Conservation (phyloP, 306 rosid species). For the Biancaea sappan region DNA sequence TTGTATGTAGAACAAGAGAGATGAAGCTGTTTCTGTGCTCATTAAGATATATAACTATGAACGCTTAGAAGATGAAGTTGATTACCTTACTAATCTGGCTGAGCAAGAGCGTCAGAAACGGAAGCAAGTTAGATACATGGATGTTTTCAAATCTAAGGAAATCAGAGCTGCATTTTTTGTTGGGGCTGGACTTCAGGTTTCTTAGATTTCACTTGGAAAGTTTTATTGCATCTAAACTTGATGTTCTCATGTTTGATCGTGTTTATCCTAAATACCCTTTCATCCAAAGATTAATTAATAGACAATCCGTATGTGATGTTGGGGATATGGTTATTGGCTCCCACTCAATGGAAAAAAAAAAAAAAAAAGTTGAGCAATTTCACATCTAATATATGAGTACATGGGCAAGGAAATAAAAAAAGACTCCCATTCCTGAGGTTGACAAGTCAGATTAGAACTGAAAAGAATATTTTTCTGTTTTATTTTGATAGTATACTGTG, state of each 20-base stretch:
- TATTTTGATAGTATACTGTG: not conserved
- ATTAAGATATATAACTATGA: constrained; percentile 12
- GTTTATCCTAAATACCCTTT: not conserved
- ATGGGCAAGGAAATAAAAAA: not conserved
- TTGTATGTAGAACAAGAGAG: constrained; percentile 1
- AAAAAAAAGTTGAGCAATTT: not conserved
- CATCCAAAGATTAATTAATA: not conserved
- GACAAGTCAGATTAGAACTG: not conserved
- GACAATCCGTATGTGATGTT: not conserved
- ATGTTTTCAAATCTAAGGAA: constrained; percentile 23
- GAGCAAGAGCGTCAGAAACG: constrained; percentile 22
- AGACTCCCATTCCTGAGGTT: not conserved
- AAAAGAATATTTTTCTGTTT: not conserved
- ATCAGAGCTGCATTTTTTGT: constrained; percentile 63
- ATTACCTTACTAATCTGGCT: constrained; percentile 21
- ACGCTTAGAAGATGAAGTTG: constrained; percentile 24
- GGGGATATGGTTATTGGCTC: not conserved
- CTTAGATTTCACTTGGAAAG: not conserved
- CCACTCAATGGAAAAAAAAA: not conserved
- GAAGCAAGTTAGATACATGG: not conserved
- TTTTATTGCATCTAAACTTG: not conserved
- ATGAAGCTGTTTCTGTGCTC: constrained; percentile 2
- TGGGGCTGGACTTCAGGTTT: constrained; percentile 83
- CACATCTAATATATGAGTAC: not conserved
- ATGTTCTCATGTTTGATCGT: not conserved